Evolutionary conservation across 805 yeast species (phyloP).

Genomic region (Cyberlindnera nakhonratchasimensis): DNA sequence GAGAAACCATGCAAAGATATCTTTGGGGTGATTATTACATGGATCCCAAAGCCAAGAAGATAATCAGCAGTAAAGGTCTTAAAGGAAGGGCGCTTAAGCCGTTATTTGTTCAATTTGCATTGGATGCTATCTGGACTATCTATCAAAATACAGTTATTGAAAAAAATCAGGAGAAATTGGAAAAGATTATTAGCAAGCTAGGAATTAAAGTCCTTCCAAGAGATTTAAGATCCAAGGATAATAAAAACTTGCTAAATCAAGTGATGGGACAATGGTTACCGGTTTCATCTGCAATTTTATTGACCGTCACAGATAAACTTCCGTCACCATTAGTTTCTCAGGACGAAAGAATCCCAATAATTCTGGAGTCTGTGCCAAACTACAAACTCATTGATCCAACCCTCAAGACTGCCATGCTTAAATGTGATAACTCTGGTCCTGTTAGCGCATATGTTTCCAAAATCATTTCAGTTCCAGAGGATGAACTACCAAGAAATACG

Average conservation of each 20-base stretch:
- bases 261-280: constrained; percentile 95
- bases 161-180: constrained; percentile 65
- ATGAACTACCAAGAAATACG: constrained; percentile 64
- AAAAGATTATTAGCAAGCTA: constrained; percentile 69
- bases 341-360: constrained; percentile 59
- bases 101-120: constrained; percentile 77
- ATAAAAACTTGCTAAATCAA: constrained; percentile 54
- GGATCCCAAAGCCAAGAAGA: constrained; percentile 87
- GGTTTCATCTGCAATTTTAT: constrained; percentile 75
- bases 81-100: constrained; percentile 69
- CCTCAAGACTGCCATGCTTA: constrained; percentile 53
- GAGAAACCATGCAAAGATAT: constrained; percentile 74
- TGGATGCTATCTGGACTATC: constrained; percentile 91
- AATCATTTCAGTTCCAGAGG: constrained; percentile 79
- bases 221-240: constrained; percentile 77
- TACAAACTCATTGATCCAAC: constrained; percentile 43
- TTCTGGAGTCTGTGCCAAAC: constrained; percentile 58
- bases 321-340: constrained; percentile 87
- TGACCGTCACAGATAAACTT: constrained; percentile 78
- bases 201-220: constrained; percentile 67
- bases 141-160: constrained; percentile 68
- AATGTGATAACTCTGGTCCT: constrained; percentile 67
- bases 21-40: constrained; percentile 93
- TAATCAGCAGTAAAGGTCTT: constrained; percentile 61
- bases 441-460: constrained; percentile 81